A percentile compares a stretch with the other conserved stretches of the same genome.
phyloP scores from a whole-genome alignment of 352 stramenopile species.

The Peronosclerospora sorghi region DNA sequence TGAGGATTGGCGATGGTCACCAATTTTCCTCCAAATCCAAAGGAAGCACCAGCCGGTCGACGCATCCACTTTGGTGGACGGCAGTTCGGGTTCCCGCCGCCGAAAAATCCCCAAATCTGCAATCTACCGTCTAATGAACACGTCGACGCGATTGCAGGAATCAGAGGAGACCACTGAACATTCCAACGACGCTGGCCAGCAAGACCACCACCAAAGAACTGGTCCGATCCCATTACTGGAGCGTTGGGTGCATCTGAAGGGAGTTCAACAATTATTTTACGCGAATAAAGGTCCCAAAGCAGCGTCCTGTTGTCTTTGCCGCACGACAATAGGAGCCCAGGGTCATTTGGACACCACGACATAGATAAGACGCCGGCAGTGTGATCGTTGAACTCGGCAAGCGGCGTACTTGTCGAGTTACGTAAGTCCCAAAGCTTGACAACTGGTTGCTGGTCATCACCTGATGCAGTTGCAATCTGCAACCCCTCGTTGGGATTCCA shows the following conservation, averaged over 20 bases:
- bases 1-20: slow-evolving; percentile 79
- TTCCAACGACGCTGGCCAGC: slow-evolving; percentile 87
- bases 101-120: slow-evolving; percentile 85
- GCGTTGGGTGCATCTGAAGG: slow-evolving; percentile 51
- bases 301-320: slow-evolving; percentile 97
- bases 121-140: slow-evolving; percentile 96
- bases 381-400: slow-evolving; percentile 94
- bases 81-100: slow-evolving; percentile 61
- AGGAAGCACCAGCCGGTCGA: slow-evolving; percentile 85
- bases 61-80: slow-evolving; percentile 93
- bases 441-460: slow-evolving; percentile 91
- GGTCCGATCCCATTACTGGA: slow-evolving; percentile 65
- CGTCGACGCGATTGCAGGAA: slow-evolving; percentile 90
- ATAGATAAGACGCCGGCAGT: slow-evolving; percentile 92
- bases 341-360: slow-evolving; percentile 95
- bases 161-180: slow-evolving; percentile 92
- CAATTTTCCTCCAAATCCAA: slow-evolving; percentile 94
- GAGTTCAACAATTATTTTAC: slow-evolving; percentile 91
- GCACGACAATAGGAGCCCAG: slow-evolving; percentile 87
- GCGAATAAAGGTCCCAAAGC: slow-evolving; percentile 94
- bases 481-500: slow-evolving; percentile 98
- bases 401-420: slow-evolving; percentile 93
- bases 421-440: slow-evolving; percentile 97
- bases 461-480: slow-evolving; percentile 93
- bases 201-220: slow-evolving; percentile 60